Evolutionary conservation across 768 basidiomycete genomes (phyloP), one percentile per base, ranked within the genome.

Genomic region (Boletus eberwhitei): DNA sequence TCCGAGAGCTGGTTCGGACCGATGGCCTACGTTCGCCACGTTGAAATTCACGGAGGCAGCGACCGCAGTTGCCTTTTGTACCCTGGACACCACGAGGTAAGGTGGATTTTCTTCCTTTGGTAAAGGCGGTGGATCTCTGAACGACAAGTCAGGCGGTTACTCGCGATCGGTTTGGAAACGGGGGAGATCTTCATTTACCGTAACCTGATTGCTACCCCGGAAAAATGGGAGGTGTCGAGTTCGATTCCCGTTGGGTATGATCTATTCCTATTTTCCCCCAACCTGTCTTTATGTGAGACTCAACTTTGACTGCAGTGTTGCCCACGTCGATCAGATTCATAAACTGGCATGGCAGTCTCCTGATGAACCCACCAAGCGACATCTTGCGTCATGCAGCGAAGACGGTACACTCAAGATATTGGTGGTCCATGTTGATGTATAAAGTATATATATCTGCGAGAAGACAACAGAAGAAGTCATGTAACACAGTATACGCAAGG

Each of bases 351-450:
- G 92, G 91, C 79, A 87, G 36, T 84, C 86, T 31, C 68, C 69
- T 14, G 62, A 57, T 8, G 59, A 67, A 31, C 59, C 55, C 12
- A 54, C 59, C n/a, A 55, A 62, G 51, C 74, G 71, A 53, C 77
- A 83, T 55, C 79, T 98, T 49, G 95, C 92, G 34, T 92, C 86
- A 54, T 92, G 92, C 64, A 90, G 91, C 71, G 93, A 96, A 75
- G 95, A 98, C 79, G 86, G 90, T 77, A 89, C 88, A 77, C 76
- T 95, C 73, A 88, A 85, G 71, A 78, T 96, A 75, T 74, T 85
- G 71, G 77, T 76, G 65, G 75, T 91, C 74, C 81, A 78, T 61
- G 67, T 75, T 64, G 70, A 73, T 74, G 74, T 71, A 70, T 76
- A 77, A 74, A 75, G 73, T 74, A 74, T 60, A 74, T 60, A 59